Conservation (phyloP, 306 rosid species). For the Vicia faba region DNA sequence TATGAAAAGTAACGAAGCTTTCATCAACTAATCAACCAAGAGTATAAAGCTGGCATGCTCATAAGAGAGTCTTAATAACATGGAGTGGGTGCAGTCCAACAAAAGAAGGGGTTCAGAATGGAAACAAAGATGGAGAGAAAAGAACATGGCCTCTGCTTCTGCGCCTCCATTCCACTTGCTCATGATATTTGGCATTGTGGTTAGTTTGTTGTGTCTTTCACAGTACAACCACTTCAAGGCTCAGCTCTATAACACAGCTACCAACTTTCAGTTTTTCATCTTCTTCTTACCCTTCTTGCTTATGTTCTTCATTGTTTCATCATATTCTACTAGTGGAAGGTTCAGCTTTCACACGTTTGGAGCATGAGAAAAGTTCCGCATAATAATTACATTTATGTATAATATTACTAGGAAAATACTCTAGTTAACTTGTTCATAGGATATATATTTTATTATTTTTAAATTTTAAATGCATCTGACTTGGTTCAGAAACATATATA, state of each 20-base stretch:
- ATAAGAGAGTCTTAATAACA: background rate
- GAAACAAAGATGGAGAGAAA: constrained; percentile 64
- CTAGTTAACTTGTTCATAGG: background rate
- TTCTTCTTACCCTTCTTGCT: constrained; percentile 53
- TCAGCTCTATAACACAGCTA: constrained; percentile 43
- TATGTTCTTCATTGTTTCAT: constrained; percentile 50
- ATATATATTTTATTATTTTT: too few relatives aligned
- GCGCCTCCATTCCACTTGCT: constrained; percentile 64
- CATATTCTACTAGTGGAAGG: constrained; percentile 44
- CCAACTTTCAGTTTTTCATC: constrained; percentile 57
- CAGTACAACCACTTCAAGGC: constrained; percentile 49
- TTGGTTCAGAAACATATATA: background rate
- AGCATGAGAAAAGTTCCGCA: background rate
- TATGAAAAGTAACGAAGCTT: constrained; percentile 36
- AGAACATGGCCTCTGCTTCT: constrained; percentile 53
- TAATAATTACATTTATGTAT: too few relatives aligned
- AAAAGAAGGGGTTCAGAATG: constrained; percentile 70
- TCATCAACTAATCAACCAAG: background rate
- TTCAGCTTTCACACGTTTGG: constrained; percentile 44
- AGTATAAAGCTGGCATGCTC: background rate
- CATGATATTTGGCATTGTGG: constrained; percentile 65
- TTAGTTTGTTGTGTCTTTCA: constrained; percentile 64
- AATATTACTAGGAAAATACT: too few relatives aligned
- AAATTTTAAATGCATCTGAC: background rate
- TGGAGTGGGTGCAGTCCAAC: constrained; percentile 65